Evolutionary conservation across 2,329 filamentous ascomycete species (phyloP), one percentile per base, ranked within the genome.

Genomic region (Graphilbum ipis-grandicollis): DNA sequence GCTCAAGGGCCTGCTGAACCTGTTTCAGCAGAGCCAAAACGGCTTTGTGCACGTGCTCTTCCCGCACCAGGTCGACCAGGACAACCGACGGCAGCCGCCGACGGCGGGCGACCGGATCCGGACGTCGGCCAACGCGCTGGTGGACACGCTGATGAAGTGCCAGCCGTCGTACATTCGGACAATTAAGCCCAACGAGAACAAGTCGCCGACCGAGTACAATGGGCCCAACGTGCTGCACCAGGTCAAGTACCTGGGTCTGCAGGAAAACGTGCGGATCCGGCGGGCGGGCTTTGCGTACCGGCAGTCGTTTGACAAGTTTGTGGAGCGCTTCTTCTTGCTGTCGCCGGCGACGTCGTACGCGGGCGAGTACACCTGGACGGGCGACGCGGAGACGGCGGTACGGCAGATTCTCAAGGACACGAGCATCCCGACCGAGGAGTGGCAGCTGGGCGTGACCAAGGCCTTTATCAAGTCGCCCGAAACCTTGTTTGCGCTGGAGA

Each of bases 101-200:
- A 93, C 90, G 3, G 85, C 90, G 10, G 88, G 90, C 50, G 90
- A 98, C 57, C 88, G 93, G 59, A 96, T 98, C 57, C 90, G 88
- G 54, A 66, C 75, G 6, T 96, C 90, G 17, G 90, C 90, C 9
- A 98, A 98, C 52, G 85, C 92, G 32, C 68, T 98, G 17, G 90
- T 98, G 1, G 75, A 86, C 1, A 96, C 90, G 1, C 58, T 98
- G 49, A 96, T 94, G 86, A 93, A 94, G 59, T 88, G 85, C 39
- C 83, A 90, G 47, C 90, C 90, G 2, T 94, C 86, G 3, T 98
- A 98, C 52, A 98, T 98, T 49, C 83, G 90, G 54, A 98, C 90
- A 1, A 96, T 98, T 62, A 98, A 98, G 59, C 90, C 90, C 2
- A 98, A 98, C 62, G 90, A 98, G 58, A 96, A 94, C 63, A 98